These are phyloP conservation scores for Tolypocladium endophyticum DNA, from an alignment of 2,329 filamentous ascomycete species.

Conservation along the genomic window DNA sequence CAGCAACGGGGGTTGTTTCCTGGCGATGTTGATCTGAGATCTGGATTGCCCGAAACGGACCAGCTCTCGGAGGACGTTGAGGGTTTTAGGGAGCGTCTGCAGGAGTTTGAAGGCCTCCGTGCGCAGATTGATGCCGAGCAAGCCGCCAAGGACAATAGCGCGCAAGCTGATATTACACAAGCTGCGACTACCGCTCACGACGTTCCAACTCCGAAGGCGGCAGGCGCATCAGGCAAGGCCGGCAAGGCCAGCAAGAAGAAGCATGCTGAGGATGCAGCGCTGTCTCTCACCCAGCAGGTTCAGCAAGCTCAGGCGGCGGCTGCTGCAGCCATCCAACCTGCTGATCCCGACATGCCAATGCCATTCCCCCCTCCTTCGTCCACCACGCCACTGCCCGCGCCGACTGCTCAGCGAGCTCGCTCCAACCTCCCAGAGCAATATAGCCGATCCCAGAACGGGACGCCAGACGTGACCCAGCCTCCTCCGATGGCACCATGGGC, in stretches of 20 bases:
- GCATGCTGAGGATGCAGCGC: slow-evolving; percentile 20
- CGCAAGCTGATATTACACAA: neutral
- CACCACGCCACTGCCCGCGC: slow-evolving; percentile 74
- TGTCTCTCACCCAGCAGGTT: slow-evolving; percentile 75
- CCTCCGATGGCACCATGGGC: slow-evolving; percentile 91
- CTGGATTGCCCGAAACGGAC: slow-evolving; percentile 37
- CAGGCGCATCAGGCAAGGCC: slow-evolving; percentile 2
- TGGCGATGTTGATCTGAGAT: slow-evolving; percentile 24
- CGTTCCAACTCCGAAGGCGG: slow-evolving; percentile 1
- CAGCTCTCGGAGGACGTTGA: slow-evolving; percentile 44
- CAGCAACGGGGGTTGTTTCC: slow-evolving; percentile 23
- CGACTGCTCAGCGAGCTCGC: slow-evolving; percentile 73
- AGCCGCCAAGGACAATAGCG: slow-evolving; percentile 4
- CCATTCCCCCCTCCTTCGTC: slow-evolving; percentile 64
- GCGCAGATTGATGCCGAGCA: slow-evolving; percentile 57
- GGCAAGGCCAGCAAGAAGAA: slow-evolving; percentile 14
- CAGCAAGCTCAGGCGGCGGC: slow-evolving; percentile 57
- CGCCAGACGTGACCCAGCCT: slow-evolving; percentile 50
- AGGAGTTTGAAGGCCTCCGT: slow-evolving; percentile 72
- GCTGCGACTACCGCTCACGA: neutral
- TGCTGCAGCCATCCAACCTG: slow-evolving; percentile 34
- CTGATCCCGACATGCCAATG: slow-evolving; percentile 57
- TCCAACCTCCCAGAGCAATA: slow-evolving; percentile 74
- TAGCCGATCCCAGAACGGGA: slow-evolving; percentile 64
- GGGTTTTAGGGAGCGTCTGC: slow-evolving; percentile 60